A percentile compares a stretch with the other conserved stretches of the same genome.
These are phyloP conservation scores for Zygoascus sp. DNA, from an alignment of 1,139 yeast genomes.

Conservation along the genomic window DNA sequence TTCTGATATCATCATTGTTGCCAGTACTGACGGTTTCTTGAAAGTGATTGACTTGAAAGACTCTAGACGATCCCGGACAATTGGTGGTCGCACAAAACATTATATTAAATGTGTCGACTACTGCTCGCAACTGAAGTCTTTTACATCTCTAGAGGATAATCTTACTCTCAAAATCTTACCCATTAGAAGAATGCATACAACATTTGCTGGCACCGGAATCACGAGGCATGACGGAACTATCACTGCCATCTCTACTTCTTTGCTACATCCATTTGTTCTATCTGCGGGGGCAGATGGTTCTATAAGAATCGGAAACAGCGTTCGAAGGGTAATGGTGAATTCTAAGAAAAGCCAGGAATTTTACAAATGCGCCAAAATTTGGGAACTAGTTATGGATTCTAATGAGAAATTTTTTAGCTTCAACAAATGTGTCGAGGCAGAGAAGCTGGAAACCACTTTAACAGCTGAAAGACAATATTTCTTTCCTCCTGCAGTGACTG, in stretches of 20 bases:
- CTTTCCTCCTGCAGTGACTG: conserved; percentile 50
- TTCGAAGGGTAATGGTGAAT: conserved; percentile 41
- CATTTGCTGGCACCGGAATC: conserved; percentile 34
- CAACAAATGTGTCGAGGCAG: conserved; percentile 25
- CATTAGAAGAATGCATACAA: conserved; percentile 34
- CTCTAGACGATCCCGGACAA: conserved; percentile 37
- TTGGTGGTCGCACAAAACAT: conserved; percentile 37
- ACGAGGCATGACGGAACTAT: conserved; percentile 40
- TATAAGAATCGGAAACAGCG: conserved; percentile 40
- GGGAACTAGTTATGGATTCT: conserved; percentile 25
- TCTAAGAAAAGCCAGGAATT: conserved; percentile 35
- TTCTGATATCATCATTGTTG: conserved; percentile 43
- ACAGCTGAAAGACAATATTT: conserved; percentile 24
- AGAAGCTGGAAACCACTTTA: conserved; percentile 24
- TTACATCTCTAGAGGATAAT: conserved; percentile 42
- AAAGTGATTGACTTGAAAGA: conserved; percentile 43
- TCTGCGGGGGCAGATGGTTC: conserved; percentile 64
- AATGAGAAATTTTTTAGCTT: conserved; percentile 38
- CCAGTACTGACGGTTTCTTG: conserved; percentile 46
- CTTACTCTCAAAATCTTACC: conserved; percentile 38
- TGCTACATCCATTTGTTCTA: conserved; percentile 56
- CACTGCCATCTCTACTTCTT: conserved; percentile 40
- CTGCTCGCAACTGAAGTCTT: conserved; percentile 38
- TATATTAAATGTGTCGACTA: conserved; percentile 34
- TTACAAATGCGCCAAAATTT: conserved; percentile 28